phyloP scores from a whole-genome alignment of 768 basidiomycete genomes.

The Xerocomellus amylosporus region DNA sequence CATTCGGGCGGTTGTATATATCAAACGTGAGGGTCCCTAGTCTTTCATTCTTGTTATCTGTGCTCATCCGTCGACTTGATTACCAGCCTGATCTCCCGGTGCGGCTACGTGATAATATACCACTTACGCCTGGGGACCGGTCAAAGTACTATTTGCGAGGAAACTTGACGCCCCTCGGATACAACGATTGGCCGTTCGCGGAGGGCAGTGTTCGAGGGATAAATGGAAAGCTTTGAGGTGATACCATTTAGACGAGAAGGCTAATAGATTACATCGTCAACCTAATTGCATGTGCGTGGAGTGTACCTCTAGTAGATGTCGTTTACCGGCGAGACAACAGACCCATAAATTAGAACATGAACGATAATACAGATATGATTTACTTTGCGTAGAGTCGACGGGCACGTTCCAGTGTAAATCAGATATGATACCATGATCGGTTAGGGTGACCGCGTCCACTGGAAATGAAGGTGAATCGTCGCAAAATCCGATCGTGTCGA shows the following conservation, averaged over 20 bases:
- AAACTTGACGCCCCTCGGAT: slow-evolving; percentile 11
- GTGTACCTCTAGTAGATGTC: no score
- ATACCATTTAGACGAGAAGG: background rate
- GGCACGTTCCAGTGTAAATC: no score
- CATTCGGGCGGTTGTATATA: background rate
- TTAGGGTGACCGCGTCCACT: no score
- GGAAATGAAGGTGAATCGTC: no score
- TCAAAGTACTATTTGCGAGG: slow-evolving; percentile 26
- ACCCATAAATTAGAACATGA: no score
- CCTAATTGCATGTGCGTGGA: no score
- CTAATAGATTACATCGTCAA: no score
- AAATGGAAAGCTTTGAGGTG: background rate
- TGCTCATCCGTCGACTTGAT: background rate
- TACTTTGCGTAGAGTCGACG: no score
- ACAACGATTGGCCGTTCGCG: slow-evolving; percentile 13
- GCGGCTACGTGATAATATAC: slow-evolving; percentile 7
- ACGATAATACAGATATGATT: background rate
- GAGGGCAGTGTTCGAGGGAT: background rate
- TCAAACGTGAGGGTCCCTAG: background rate
- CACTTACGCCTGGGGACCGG: slow-evolving; percentile 18
- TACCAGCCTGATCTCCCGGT: slow-evolving; percentile 28
- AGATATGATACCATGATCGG: no score
- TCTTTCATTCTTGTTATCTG: background rate
- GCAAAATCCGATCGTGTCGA: no score
- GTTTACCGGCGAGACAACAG: background rate